Base-by-base conservation (phyloP, 2,329 filamentous ascomycete genomes). In the Hortaea werneckii region DNA sequence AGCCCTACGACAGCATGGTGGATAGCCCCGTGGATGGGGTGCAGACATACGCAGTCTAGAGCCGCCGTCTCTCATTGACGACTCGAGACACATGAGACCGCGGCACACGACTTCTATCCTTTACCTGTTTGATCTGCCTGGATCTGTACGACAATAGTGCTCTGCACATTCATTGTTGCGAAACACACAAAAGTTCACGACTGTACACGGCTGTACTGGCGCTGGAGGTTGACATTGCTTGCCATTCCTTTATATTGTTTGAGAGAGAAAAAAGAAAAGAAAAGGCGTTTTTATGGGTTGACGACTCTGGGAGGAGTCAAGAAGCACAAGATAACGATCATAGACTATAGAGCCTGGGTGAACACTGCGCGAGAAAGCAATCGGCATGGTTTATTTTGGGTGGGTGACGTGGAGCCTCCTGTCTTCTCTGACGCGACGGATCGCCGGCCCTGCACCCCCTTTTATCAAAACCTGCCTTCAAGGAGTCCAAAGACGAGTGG, bases 1-100 rank as follows among this genome's bases (percentile, higher is more conserved):
- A 74, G 58, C 81, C 82, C 11, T 70, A 72, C 60, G 61, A 65
- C 46, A 57, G 58, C 39, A 55, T 59, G 38, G 41, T 58, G 43
- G 58, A 64, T 47, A 60, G 59, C 43, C 59, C 59, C n/a, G 54
- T 62, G 26, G 58, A 55, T 44, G 56, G 59, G 37, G 52, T 64
- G 34, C 59, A 57, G 47, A 61, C 61, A 29, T 9, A 10, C 9
- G 5, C 34, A 30, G 20, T 29, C 9, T 41, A 28, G 40, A 20
- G 20, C 20, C 20, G 20, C 20, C 20, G 20, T 20, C 20, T 20
- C 20, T 20, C 20, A 20, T 20, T 20, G 20, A 20, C 20, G 20
- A 20, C 20, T 20, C 20, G 32, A 9, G 32, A 35, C 9, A 12
- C 9, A 35, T 10, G 32, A 9, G n/a, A 10, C 32, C 32, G 9